Conservation (phyloP, 768 basidiomycete species). For the Artomyces pyxidatus region DNA sequence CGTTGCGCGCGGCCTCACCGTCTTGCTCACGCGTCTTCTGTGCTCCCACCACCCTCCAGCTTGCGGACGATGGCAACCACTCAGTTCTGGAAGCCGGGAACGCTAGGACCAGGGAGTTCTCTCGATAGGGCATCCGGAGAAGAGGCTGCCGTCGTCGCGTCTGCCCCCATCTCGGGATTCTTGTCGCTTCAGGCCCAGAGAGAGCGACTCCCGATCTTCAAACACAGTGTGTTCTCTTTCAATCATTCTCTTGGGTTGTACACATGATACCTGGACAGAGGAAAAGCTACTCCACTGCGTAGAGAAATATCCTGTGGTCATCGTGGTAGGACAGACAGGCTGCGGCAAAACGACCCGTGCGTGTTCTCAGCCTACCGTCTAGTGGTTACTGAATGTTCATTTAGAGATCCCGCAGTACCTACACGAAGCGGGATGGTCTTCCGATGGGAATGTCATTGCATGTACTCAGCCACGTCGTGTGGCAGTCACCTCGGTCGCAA, state of each 20-base stretch:
- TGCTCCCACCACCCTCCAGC: too few relatives aligned
- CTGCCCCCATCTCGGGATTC: constrained; percentile 45
- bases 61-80: constrained; percentile 44
- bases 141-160: constrained; percentile 65
- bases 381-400: constrained; percentile 14
- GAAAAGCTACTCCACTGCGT: constrained; percentile 75
- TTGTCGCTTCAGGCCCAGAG: constrained; percentile 69
- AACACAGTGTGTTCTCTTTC: constrained; percentile 51
- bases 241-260: not conserved
- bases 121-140: constrained; percentile 77
- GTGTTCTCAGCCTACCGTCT: constrained; percentile 23
- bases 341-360: constrained; percentile 96
- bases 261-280: constrained; percentile 36
- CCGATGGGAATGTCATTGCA: constrained; percentile 74
- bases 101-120: constrained; percentile 73
- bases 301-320: constrained; percentile 75
- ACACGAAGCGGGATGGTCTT: constrained; percentile 88
- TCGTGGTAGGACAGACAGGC: constrained; percentile 92
- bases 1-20: too few relatives aligned
- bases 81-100: constrained; percentile 89
- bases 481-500: constrained; percentile 91
- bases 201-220: constrained; percentile 81
- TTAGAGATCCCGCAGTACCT: constrained; percentile 94
- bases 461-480: constrained; percentile 93
- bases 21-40: too few relatives aligned